Evolutionary conservation across 805 yeast species (phyloP), one percentile per base, ranked within the genome.

Genomic region (Vanderwaltozyma polyspora): DNA sequence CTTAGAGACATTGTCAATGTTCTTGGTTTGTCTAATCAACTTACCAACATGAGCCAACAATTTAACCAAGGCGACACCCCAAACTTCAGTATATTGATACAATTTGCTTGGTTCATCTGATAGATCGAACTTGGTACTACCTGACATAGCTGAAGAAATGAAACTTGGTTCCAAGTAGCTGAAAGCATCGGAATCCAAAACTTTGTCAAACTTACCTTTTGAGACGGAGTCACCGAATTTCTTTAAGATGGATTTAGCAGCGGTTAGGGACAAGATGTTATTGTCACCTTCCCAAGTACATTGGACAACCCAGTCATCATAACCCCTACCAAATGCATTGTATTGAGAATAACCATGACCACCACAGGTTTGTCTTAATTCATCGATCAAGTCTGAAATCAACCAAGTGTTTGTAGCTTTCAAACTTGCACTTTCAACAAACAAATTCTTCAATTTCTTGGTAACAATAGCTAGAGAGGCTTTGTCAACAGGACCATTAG

Each of bases 211-310:
- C 41, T 54, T 57, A 33, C 67, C 67, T 37, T 53, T 56, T 5
- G 51, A 41, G 13, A 54, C 48, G 16, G 63, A 49, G 36, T 59
- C 64, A 29, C 55, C 52, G 40, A 62, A 63, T 42, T 64, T 64
- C 44, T 66, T 65, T 34, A 65, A 46, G 27, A 66, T 64, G 19
- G 91, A 74, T 57, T 89, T 77, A 38, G 95, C 96, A 39, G 85
- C 74, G 35, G 85, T 78, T 59, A 84, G 74, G 2, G 86, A 81
- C 43, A 87, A 67, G 29, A 87, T 79, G 51, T 77, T 86, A 65
- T 87, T 87, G 60, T 87, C 96, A 59, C 96, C 96, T 65, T 87
- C 96, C 96, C 96, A 87, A 14, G 96, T 87, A 61, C 95, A 86
- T 63, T 87, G 95, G 27, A 87, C 95, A n/a, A 82, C 95, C 84